phyloP scores from a whole-genome alignment of 192 early-diverging fungal species.

The Linnemannia hyalina region DNA sequence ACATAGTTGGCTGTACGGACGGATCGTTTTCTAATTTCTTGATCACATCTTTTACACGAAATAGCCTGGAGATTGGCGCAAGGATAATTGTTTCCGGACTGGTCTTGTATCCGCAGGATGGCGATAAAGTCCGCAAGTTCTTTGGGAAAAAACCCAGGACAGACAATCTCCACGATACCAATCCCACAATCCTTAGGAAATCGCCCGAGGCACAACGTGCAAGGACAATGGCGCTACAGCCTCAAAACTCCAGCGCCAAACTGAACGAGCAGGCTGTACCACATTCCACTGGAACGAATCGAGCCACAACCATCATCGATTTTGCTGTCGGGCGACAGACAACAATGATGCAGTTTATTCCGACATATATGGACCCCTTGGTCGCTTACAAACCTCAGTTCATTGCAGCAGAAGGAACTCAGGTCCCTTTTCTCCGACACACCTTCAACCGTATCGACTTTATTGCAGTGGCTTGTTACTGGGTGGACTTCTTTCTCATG shows the following conservation, averaged over 20 bases:
- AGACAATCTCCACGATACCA: constrained; percentile 52
- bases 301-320: constrained; percentile 43
- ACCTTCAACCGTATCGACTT: constrained; percentile 75
- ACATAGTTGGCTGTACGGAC: not conserved
- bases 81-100: constrained; percentile 59
- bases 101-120: constrained; percentile 50
- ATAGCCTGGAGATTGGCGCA: constrained; percentile 52
- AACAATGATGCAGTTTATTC: constrained; percentile 25
- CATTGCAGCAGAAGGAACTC: constrained; percentile 5
- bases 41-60: not conserved
- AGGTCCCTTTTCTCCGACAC: constrained; percentile 67
- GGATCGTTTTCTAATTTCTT: not conserved
- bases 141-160: constrained; percentile 44
- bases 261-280: constrained; percentile 6
- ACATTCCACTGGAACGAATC: not conserved
- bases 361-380: constrained; percentile 26
- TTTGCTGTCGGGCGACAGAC: constrained; percentile 43
- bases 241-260: not conserved
- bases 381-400: constrained; percentile 34
- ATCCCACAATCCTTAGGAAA: constrained; percentile 50
- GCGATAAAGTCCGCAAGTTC: constrained; percentile 40
- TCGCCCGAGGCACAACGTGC: constrained; percentile 13
- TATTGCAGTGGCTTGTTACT: constrained; percentile 65
- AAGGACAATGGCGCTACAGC: constrained; percentile 12
- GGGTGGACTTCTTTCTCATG: constrained; percentile 66